These are phyloP conservation scores for Geosmithia flava DNA, from an alignment of 2,329 filamentous ascomycete genomes.

Conservation along the genomic window DNA sequence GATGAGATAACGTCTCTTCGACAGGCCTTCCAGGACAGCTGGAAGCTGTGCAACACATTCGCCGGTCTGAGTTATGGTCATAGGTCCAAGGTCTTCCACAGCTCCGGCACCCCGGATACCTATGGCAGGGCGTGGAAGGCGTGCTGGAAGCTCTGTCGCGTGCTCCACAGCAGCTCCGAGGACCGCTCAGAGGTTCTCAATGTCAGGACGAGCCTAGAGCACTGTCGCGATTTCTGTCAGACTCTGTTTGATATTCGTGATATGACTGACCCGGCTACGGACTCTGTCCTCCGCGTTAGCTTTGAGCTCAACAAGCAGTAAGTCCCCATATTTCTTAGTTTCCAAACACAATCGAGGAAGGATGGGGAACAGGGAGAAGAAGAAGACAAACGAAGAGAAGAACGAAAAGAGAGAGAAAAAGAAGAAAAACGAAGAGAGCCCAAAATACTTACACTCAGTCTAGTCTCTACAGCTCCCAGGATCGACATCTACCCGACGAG, in stretches of 20 bases:
- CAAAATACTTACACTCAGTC: background rate
- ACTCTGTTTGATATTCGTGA: slow-evolving; percentile 77
- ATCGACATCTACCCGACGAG: slow-evolving; percentile 68
- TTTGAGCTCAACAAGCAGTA: slow-evolving; percentile 91
- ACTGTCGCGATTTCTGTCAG: slow-evolving; percentile 88
- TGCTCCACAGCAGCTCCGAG: slow-evolving; percentile 71
- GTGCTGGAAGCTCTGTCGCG: slow-evolving; percentile 88
- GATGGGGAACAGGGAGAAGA: background rate
- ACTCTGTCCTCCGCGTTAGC: slow-evolving; percentile 82
- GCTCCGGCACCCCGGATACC: slow-evolving; percentile 58
- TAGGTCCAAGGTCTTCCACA: slow-evolving; percentile 66
- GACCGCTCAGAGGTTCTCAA: slow-evolving; percentile 55
- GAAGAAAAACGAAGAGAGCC: no score
- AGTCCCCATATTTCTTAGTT: slow-evolving; percentile 10
- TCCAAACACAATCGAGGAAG: no score
- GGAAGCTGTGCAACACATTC: slow-evolving; percentile 86
- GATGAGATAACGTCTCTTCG: slow-evolving; percentile 57
- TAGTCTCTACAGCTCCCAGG: slow-evolving; percentile 79
- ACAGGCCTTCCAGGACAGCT: slow-evolving; percentile 74
- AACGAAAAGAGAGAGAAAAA: no score
- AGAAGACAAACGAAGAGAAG: no score
- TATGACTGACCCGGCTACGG: slow-evolving; percentile 63
- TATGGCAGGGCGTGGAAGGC: slow-evolving; percentile 87
- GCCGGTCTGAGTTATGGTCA: slow-evolving; percentile 77
- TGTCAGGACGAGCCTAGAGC: slow-evolving; percentile 64